phyloP scores from a whole-genome alignment of 345 rosid species.

The Clausena lansium region DNA sequence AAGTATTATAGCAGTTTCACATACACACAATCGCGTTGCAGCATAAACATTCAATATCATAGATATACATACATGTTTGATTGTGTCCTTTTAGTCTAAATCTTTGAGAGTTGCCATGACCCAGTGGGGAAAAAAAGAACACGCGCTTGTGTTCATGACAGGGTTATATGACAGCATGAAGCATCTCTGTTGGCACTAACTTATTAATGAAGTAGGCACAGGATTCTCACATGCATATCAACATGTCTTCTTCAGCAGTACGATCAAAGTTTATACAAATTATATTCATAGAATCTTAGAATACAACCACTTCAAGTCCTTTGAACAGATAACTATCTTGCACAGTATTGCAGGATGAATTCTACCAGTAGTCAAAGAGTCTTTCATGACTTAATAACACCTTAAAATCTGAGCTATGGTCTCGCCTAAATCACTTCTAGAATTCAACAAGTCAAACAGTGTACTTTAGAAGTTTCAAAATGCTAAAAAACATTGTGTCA shows the following conservation, averaged over 20 bases:
- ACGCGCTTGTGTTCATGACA: no score
- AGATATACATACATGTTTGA: not conserved
- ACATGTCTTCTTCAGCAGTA: not conserved
- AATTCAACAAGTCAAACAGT: not conserved
- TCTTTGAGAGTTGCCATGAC: not conserved
- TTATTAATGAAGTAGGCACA: not conserved
- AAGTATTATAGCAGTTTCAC: not conserved
- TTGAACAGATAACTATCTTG: not conserved
- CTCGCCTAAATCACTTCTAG: not conserved
- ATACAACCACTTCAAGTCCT: not conserved
- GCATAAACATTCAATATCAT: not conserved
- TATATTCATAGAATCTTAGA: not conserved
- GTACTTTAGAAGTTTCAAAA: not conserved
- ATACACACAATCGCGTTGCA: not conserved
- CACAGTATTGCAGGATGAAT: not conserved
- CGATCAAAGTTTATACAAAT: not conserved
- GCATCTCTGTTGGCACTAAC: not conserved
- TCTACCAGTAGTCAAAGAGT: no score
- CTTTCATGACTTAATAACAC: not conserved
- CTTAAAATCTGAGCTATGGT: not conserved
- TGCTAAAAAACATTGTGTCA: not conserved
- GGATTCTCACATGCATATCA: not conserved
- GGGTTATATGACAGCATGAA: not conserved
- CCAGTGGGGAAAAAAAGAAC: no score
- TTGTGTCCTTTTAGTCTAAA: not conserved